Conservation (phyloP, 345 rosid genomes). For the Ceriops zippeliana region DNA sequence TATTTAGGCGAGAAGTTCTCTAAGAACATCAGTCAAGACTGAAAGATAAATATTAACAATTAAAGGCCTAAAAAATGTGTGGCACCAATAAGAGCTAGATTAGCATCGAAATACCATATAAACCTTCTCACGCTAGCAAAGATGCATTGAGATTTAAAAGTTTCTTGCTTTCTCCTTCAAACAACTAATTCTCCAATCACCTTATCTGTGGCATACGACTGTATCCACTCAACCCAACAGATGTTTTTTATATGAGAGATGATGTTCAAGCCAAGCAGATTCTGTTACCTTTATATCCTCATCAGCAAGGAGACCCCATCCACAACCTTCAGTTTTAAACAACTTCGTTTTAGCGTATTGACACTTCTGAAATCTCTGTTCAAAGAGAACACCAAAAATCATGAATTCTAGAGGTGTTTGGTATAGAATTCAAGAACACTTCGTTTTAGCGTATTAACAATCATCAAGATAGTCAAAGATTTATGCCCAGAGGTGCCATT, state of each 20-base stretch:
- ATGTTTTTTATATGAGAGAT: background rate
- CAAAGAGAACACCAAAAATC: constrained; percentile 13
- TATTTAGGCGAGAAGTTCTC: constrained; percentile 5
- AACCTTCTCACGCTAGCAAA: background rate
- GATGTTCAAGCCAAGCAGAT: background rate
- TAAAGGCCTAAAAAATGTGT: background rate
- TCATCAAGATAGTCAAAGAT: too few relatives aligned
- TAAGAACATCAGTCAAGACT: background rate
- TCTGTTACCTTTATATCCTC: constrained; percentile 70
- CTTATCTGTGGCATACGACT: background rate
- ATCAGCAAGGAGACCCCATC: constrained; percentile 85
- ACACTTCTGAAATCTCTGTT: constrained; percentile 78
- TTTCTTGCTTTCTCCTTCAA: background rate
- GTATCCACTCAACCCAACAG: background rate
- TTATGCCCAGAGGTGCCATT: too few relatives aligned
- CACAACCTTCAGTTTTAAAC: constrained; percentile 75
- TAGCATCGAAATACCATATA: background rate
- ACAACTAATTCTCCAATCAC: background rate
- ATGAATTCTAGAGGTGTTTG: too few relatives aligned
- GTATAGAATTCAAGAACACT: too few relatives aligned
- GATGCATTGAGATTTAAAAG: background rate
- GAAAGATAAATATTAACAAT: background rate
- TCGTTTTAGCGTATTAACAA: too few relatives aligned
- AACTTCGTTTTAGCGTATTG: constrained; percentile 75
- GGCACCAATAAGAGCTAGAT: background rate